Evolutionary conservation across 139 green algal genomes (phyloP), one percentile per base, ranked within the genome.

Genomic region (Volvox reticuliferus): DNA sequence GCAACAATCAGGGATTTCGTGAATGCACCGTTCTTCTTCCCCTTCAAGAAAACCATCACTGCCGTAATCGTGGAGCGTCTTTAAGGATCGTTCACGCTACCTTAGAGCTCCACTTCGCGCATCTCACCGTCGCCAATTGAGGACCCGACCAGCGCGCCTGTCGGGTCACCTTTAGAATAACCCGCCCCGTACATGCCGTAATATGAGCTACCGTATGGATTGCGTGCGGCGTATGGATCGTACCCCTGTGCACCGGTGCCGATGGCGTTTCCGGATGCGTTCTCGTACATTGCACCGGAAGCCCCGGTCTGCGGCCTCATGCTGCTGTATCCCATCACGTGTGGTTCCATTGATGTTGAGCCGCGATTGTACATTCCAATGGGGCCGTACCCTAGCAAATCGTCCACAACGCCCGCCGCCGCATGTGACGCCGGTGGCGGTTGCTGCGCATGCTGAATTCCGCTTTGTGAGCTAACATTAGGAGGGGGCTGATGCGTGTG

Each of bases 91-190:
- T 5, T 55, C 44, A 55, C 44, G 44, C 44, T 9, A 75, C 26
- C 18, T 83, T 61, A 90, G 50, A 90, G 50, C 73, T 84, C 86
- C 9, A 90, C 86, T 44, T 90, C 86, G 6, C 86, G 86, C 86
- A 90, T 82, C 22, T 89, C 73, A 12, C 63, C 86, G 12, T 67
- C 86, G n/a, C 28, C 71, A 9, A 18, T 32, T 26, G 71, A 37
- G 26, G 65, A 44, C 2, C 13, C 67, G 5, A 30, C 68, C 13
- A 69, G 24, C 68, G 26, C 32, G 3, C 84, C 84, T 9, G 21
- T 24, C 65, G 24, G 2, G 24, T 30, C 21, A 28, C 65, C 65
- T 9, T 28, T 73, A 28, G 12, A n/a, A 21, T 36, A 50, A 16
- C 44, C 69, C 1, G 17, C 21, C 0, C 33, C 50, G 50, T 88